Percentiles rank a stretch among this genome's conserved stretches.
Evolutionary conservation across 1,139 yeast species (phyloP).

Genomic region (Scheffersomyces insectosa): DNA sequence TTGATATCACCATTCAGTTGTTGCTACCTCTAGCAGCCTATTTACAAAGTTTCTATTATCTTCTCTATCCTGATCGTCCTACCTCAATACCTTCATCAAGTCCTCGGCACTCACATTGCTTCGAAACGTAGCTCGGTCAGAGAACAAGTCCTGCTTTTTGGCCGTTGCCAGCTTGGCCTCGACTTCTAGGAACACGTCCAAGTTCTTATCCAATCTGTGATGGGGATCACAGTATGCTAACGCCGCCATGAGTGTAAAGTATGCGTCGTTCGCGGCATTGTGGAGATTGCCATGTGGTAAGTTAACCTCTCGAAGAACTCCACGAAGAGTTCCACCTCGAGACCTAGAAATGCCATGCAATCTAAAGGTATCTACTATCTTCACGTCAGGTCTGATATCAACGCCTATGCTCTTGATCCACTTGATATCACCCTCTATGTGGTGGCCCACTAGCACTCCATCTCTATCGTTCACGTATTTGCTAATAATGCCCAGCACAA

Average conservation of each 20-base stretch:
- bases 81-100: neutral
- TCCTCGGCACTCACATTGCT: neutral
- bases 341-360: conserved; percentile 15
- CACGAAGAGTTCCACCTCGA: conserved; percentile 21
- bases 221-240: conserved; percentile 24
- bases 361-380: conserved; percentile 20
- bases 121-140: conserved; percentile 6
- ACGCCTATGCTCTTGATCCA: conserved; percentile 22
- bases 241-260: conserved; percentile 27
- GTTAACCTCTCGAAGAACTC: conserved; percentile 17
- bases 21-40: no score
- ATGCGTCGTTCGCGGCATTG: conserved; percentile 30
- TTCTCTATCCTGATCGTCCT: no score
- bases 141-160: conserved; percentile 13
- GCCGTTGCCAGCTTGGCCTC: conserved; percentile 7
- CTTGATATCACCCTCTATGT: conserved; percentile 20
- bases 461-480: conserved; percentile 13
- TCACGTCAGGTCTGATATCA: conserved; percentile 8
- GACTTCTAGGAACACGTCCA: conserved; percentile 14
- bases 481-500: conserved; percentile 12
- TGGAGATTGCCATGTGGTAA: conserved; percentile 26
- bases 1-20: no score
- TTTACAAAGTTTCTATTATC: no score
- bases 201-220: conserved; percentile 11
- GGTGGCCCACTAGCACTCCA: conserved; percentile 25